These are phyloP conservation scores for Camellia sinensis DNA, from an alignment of 148 eudicot species.

Conservation along the genomic window DNA sequence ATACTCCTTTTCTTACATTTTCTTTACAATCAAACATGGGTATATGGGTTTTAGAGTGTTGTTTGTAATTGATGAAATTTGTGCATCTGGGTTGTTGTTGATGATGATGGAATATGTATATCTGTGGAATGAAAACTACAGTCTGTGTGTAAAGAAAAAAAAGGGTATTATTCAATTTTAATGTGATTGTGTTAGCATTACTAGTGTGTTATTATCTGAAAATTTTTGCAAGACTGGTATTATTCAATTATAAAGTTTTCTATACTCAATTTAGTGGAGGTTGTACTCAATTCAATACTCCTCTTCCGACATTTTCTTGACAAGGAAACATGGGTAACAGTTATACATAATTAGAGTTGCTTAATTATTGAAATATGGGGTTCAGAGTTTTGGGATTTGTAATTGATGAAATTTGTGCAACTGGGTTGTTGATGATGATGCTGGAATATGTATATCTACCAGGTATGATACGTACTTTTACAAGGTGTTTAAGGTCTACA, in stretches of 20 bases:
- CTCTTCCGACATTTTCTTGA: not conserved
- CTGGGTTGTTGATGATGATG: constrained; percentile 15
- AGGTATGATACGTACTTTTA: constrained; percentile 88
- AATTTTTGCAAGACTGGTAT: not conserved
- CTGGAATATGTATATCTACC: constrained; percentile 3
- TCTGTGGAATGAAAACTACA: no score
- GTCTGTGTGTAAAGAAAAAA: not conserved
- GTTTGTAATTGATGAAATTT: not conserved
- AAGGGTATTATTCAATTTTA: not conserved
- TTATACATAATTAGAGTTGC: not conserved
- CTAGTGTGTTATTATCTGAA: not conserved
- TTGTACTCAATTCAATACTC: not conserved
- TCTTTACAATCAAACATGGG: not conserved
- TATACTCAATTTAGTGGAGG: not conserved
- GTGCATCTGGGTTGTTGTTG: no score
- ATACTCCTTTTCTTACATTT: not conserved
- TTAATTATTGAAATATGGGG: not conserved
- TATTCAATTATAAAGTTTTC: no score
- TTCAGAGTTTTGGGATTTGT: not conserved
- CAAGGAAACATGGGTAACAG: not conserved
- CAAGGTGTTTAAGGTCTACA: constrained; percentile 84
- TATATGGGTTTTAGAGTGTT: no score
- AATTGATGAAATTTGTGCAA: not conserved
- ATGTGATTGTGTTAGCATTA: not conserved
- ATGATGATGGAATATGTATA: no score